Evolutionary conservation across 805 yeast species (phyloP).

Genomic region (Wickerhamiella sergipiensis): DNA sequence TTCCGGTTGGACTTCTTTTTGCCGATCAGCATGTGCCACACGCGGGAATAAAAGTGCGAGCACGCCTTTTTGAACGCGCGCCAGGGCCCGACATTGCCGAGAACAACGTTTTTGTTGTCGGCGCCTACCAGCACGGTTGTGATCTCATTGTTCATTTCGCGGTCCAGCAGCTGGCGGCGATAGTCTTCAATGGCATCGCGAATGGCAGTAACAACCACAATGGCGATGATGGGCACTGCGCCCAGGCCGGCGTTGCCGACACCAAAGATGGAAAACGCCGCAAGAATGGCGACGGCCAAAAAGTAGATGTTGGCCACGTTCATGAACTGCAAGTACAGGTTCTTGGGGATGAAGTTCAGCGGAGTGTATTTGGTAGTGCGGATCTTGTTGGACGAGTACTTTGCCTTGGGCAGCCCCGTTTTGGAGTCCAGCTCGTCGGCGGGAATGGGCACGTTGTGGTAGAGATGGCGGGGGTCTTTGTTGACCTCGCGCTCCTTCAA

Average conservation of each 20-base stretch:
- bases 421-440: constrained; percentile 37
- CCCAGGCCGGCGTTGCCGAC: constrained; percentile 59
- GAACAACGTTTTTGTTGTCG: constrained; percentile 43
- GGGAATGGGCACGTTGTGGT: constrained; percentile 39
- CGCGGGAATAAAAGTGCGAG: constrained; percentile 8
- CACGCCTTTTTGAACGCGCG: constrained; percentile 50
- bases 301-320: constrained; percentile 88
- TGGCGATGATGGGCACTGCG: constrained; percentile 70
- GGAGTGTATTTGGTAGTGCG: constrained; percentile 95
- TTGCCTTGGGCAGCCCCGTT: constrained; percentile 41
- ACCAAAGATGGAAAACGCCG: constrained; percentile 61
- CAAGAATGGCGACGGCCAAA: constrained; percentile 62
- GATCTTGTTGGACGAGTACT: constrained; percentile 80
- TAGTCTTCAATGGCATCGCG: constrained; percentile 72
- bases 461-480: constrained; percentile 28
- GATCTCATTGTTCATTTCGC: constrained; percentile 53
- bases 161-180: constrained; percentile 48
- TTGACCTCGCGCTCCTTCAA: constrained; percentile 11
- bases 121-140: constrained; percentile 43
- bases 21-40: constrained; percentile 9
- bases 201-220: constrained; percentile 58
- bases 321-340: constrained; percentile 62
- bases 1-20: constrained; percentile 4
- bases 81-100: constrained; percentile 48
- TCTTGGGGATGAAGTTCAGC: constrained; percentile 73